Evolutionary conservation across 305 asterid species (phyloP).

Genomic region (Rubia peregrina): DNA sequence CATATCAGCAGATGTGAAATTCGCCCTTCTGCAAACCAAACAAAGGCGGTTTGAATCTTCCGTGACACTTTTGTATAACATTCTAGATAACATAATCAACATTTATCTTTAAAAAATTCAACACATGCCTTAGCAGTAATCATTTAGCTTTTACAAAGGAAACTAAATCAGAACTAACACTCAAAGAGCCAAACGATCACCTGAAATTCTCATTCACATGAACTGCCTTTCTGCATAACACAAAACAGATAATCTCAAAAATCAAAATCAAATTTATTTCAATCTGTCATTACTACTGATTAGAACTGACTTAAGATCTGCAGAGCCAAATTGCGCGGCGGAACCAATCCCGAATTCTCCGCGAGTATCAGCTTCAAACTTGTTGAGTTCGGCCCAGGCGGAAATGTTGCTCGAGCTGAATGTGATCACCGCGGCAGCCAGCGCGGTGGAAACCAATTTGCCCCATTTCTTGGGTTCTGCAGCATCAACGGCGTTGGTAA

Average conservation of each 20-base stretch:
- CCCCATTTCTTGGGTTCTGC: constrained; percentile 57
- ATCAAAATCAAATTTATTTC: background rate
- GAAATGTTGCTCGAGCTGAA: constrained; percentile 38
- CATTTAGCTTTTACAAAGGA: background rate
- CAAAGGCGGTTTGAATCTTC: background rate
- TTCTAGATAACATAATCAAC: background rate
- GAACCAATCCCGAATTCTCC: constrained; percentile 96
- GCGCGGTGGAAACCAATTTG: constrained; percentile 50
- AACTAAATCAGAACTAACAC: background rate
- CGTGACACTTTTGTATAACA: too few species aligned
- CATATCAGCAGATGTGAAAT: constrained; percentile 96
- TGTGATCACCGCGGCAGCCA: constrained; percentile 70
- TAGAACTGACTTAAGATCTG: constrained; percentile 63
- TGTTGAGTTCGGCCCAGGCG: constrained; percentile 80
- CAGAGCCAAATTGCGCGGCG: constrained; percentile 95
- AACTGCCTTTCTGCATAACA: constrained; percentile 71
- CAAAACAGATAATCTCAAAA: constrained; percentile 6
- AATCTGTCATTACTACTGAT: background rate
- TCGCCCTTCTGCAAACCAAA: constrained; percentile 76
- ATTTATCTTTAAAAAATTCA: background rate
- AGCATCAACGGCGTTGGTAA: constrained; percentile 15
- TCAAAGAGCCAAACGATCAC: constrained; percentile 20
- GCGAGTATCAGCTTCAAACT: constrained; percentile 78
- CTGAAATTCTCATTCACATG: constrained; percentile 89
- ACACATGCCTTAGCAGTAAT: background rate